phyloP scores from a whole-genome alignment of 768 basidiomycete genomes.

The Fistulinella prunicolor region DNA sequence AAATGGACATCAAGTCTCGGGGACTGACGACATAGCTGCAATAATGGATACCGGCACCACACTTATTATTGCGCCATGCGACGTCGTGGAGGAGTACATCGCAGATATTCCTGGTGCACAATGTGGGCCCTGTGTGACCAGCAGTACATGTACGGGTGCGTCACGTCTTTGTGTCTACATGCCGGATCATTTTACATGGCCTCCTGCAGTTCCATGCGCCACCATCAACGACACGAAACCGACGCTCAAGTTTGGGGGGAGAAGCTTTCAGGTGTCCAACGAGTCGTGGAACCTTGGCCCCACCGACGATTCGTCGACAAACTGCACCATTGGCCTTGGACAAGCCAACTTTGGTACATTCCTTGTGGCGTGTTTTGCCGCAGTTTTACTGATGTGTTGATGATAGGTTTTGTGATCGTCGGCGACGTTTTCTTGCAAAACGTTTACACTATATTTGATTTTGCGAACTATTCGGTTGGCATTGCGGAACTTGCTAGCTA shows the following conservation, averaged over 20 bases:
- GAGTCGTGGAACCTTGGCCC: slow-evolving; percentile 40
- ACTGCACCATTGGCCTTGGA: slow-evolving; percentile 33
- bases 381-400: neutral
- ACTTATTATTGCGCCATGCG: slow-evolving; percentile 15
- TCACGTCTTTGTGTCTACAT: neutral
- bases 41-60: slow-evolving; percentile 36
- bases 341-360: slow-evolving; percentile 6
- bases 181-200: neutral
- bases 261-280: slow-evolving; percentile 31
- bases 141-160: slow-evolving; percentile 33
- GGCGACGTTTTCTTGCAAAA: slow-evolving; percentile 28
- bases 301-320: slow-evolving; percentile 5
- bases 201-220: slow-evolving; percentile 16
- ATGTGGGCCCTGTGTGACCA: neutral
- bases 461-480: slow-evolving; percentile 29
- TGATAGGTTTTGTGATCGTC: slow-evolving; percentile 19
- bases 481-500: slow-evolving; percentile 30
- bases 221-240: slow-evolving; percentile 18
- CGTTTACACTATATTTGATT: slow-evolving; percentile 28
- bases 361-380: neutral
- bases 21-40: slow-evolving; percentile 6
- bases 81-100: slow-evolving; percentile 24
- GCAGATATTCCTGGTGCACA: slow-evolving; percentile 22
- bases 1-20: neutral
- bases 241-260: slow-evolving; percentile 34